phyloP scores from a whole-genome alignment of 495 filamentous ascomycete genomes.

The Clohesyomyces aquaticus region DNA sequence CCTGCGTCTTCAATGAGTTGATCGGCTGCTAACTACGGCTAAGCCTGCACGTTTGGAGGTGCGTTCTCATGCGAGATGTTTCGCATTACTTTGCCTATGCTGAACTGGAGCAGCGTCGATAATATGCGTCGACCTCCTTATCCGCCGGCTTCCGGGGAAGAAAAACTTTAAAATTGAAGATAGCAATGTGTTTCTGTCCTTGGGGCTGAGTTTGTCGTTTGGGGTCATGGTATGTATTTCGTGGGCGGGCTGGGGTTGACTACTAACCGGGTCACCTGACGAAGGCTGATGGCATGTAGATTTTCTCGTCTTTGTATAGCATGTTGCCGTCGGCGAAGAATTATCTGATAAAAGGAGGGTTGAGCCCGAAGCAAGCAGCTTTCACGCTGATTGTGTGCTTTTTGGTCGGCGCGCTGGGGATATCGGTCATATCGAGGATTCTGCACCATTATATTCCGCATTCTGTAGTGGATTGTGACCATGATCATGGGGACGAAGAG shows the following conservation, averaged over 20 bases:
- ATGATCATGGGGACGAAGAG: slow-evolving; percentile 67
- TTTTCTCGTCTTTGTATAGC: slow-evolving; percentile 91
- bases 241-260: background rate
- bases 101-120: slow-evolving; percentile 65
- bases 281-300: slow-evolving; percentile 52
- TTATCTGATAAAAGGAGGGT: slow-evolving; percentile 71
- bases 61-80: background rate
- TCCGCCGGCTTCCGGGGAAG: slow-evolving; percentile 71
- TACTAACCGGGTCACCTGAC: slow-evolving; percentile 26
- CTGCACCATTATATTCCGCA: slow-evolving; percentile 85
- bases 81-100: slow-evolving; percentile 9
- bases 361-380: slow-evolving; percentile 66
- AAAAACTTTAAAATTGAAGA: slow-evolving; percentile 84
- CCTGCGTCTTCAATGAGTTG: slow-evolving; percentile 5
- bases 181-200: slow-evolving; percentile 83
- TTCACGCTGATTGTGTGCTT: slow-evolving; percentile 79
- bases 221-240: slow-evolving; percentile 84
- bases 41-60: slow-evolving; percentile 39
- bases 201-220: slow-evolving; percentile 88
- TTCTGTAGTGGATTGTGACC: slow-evolving; percentile 91
- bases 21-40: slow-evolving; percentile 7
- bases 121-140: slow-evolving; percentile 81
- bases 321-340: slow-evolving; percentile 86
- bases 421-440: slow-evolving; percentile 76
- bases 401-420: slow-evolving; percentile 78